These are phyloP conservation scores for Dothideomycetidae sp. DNA, from an alignment of 2,329 filamentous ascomycete species.

Conservation along the genomic window DNA sequence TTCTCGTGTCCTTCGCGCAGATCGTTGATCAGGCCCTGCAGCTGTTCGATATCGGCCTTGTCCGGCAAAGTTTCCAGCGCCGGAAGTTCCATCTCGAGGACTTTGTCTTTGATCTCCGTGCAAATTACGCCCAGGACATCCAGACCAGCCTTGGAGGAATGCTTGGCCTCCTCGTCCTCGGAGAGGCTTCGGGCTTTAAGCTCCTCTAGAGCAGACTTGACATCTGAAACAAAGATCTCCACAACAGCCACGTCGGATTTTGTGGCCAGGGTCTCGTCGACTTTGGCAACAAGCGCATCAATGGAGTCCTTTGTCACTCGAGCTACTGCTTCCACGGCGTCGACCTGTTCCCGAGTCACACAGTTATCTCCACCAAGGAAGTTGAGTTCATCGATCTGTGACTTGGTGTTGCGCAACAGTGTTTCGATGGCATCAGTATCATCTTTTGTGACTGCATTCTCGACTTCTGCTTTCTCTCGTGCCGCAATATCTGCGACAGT, in stretches of 20 bases:
- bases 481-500: constrained; percentile 40
- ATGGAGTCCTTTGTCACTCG: constrained; percentile 64
- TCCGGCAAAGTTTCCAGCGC: constrained; percentile 57
- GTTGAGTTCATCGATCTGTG: constrained; percentile 66
- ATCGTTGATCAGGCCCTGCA: constrained; percentile 39
- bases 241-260: constrained; percentile 68
- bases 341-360: constrained; percentile 48
- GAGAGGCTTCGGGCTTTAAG: constrained; percentile 23
- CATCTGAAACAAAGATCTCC: constrained; percentile 64
- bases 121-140: constrained; percentile 67
- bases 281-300: constrained; percentile 47
- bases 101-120: constrained; percentile 66
- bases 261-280: constrained; percentile 54
- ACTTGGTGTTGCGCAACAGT: constrained; percentile 77
- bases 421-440: constrained; percentile 86
- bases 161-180: constrained; percentile 28
- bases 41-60: constrained; percentile 58
- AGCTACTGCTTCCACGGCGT: constrained; percentile 51
- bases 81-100: constrained; percentile 59
- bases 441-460: constrained; percentile 55
- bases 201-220: constrained; percentile 63
- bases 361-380: constrained; percentile 52
- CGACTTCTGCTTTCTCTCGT: constrained; percentile 24
- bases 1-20: constrained; percentile 48
- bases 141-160: constrained; percentile 64